Percentiles rank a stretch among this genome's conserved stretches.
phyloP scores from a whole-genome alignment of 176 grass and related monocot species.

The Eremochloa ophiuroides region DNA sequence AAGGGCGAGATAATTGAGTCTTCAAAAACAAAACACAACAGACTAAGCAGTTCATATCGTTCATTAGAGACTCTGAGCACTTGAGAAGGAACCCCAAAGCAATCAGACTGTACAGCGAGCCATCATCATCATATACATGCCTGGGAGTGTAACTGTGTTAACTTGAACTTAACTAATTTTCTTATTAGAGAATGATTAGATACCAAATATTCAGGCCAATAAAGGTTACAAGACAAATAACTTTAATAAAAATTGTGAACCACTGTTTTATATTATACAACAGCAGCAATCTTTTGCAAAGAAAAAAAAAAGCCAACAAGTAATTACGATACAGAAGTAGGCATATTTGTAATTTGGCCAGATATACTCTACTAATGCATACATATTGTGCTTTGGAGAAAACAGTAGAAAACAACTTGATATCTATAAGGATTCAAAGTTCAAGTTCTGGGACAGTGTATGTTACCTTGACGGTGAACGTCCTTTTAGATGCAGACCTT shows the following conservation, averaged over 20 bases:
- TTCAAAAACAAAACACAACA: constrained; percentile 58
- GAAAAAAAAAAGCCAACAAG: neutral
- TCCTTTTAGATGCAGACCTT: constrained; percentile 46
- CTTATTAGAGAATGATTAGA: neutral
- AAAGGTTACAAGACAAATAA: neutral
- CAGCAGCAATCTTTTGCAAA: neutral
- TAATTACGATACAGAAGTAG: neutral
- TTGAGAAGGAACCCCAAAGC: constrained; percentile 9
- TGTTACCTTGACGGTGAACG: constrained; percentile 48
- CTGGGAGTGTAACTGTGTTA: neutral
- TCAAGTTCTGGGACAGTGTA: neutral
- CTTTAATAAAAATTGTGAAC: neutral
- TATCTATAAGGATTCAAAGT: neutral
- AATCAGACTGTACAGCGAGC: neutral
- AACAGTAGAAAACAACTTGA: neutral
- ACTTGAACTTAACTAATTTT: neutral
- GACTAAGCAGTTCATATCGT: constrained; percentile 31
- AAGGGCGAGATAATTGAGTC: constrained; percentile 45
- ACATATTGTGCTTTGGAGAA: neutral
- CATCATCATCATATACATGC: neutral
- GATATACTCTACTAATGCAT: neutral
- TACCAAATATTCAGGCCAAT: neutral
- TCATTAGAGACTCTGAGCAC: constrained; percentile 11
- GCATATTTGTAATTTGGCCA: neutral
- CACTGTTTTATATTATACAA: constrained; percentile 6